Percentiles rank a stretch among this genome's conserved stretches.
phyloP scores from a whole-genome alignment of 129 eudicot genomes.

The Artemisia annua region DNA sequence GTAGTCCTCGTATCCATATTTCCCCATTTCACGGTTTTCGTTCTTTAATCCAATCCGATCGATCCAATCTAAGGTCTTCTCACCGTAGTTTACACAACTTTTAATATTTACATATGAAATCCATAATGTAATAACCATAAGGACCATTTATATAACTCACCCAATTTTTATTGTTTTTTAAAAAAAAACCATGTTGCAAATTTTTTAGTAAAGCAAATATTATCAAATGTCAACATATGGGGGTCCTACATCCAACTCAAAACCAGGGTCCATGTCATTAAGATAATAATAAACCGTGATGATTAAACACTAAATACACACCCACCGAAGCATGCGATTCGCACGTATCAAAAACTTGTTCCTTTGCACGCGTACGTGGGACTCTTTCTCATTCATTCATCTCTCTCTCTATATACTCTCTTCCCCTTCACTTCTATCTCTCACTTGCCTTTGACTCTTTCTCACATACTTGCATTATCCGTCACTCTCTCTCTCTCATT shows the following conservation, averaged over 20 bases:
- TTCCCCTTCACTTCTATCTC: slow-evolving; percentile 28
- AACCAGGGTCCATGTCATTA: slow-evolving; percentile 19
- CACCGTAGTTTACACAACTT: too few species aligned
- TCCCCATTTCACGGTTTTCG: too few species aligned
- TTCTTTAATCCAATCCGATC: too few species aligned
- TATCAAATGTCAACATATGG: too few species aligned
- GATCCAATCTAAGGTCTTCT: too few species aligned
- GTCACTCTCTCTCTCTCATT: neutral
- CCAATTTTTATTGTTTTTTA: neutral
- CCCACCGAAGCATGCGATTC: slow-evolving; percentile 53
- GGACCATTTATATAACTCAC: neutral
- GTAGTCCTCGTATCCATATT: too few species aligned
- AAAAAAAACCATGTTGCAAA: too few species aligned
- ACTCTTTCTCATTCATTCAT: neutral
- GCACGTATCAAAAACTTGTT: slow-evolving; percentile 42
- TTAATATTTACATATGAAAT: too few species aligned
- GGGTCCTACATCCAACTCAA: slow-evolving; percentile 18
- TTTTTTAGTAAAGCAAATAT: too few species aligned
- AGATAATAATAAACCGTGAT: neutral
- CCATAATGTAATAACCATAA: too few species aligned
- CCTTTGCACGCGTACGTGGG: slow-evolving; percentile 35
- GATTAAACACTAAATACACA: slow-evolving; percentile 45
- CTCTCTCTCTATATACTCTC: slow-evolving; percentile 41
- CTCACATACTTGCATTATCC: slow-evolving; percentile 16
- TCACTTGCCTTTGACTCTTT: slow-evolving; percentile 23